A percentile compares a stretch with the other conserved stretches of the same genome.
phyloP scores from a whole-genome alignment of 78 protist species.

The Dictyostelium brefeldianum region DNA sequence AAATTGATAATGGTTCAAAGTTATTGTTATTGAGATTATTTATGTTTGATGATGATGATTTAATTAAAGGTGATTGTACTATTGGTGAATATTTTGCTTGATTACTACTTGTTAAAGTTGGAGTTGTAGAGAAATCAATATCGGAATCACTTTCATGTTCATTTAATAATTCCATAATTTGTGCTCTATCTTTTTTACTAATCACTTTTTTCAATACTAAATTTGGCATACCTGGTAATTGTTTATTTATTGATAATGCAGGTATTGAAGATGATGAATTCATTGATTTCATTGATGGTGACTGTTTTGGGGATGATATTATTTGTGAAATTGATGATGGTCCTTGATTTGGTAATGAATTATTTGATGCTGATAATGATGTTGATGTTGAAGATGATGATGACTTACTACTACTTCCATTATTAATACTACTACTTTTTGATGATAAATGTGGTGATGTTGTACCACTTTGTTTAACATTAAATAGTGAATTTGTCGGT shows the following conservation, averaged over 20 bases:
- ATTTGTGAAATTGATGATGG: background rate
- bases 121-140: slow-evolving; percentile 23
- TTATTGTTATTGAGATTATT: background rate
- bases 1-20: background rate
- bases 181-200: slow-evolving; percentile 38
- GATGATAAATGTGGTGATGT: background rate
- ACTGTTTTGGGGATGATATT: slow-evolving; percentile 16
- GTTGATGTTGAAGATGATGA: background rate
- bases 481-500: background rate
- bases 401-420: background rate
- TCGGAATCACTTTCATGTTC: slow-evolving; percentile 55
- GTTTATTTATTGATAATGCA: background rate
- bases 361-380: slow-evolving; percentile 7
- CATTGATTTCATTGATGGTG: slow-evolving; percentile 8
- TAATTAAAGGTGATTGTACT: background rate
- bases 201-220: slow-evolving; percentile 1
- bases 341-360: background rate
- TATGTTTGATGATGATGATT: background rate
- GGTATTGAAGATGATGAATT: background rate
- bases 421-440: background rate
- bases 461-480: background rate
- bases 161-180: slow-evolving; percentile 29
- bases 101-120: slow-evolving; percentile 12
- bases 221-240: background rate
- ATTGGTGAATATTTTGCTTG: background rate